phyloP scores from a whole-genome alignment of 495 filamentous ascomycete species.

The Usnea hakonensis region DNA sequence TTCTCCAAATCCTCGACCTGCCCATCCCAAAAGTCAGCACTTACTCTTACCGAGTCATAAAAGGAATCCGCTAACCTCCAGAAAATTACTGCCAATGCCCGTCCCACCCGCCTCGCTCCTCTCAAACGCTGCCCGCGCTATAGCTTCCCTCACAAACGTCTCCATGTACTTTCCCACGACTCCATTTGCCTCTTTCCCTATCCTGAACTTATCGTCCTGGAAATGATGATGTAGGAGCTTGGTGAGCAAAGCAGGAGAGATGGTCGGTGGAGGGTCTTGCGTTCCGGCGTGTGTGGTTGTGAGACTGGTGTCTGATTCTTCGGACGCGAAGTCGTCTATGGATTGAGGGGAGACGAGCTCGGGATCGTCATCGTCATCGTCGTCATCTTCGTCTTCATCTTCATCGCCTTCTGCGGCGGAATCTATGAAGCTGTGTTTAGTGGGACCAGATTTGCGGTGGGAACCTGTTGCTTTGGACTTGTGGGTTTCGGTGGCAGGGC shows the following conservation, averaged over 20 bases:
- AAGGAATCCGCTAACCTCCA: slow-evolving; percentile 54
- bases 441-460: slow-evolving; percentile 23
- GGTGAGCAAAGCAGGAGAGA: slow-evolving; percentile 69
- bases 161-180: slow-evolving; percentile 83
- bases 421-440: slow-evolving; percentile 9
- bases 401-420: slow-evolving; percentile 9
- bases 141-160: slow-evolving; percentile 84
- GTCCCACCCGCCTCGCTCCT: slow-evolving; percentile 33
- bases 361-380: slow-evolving; percentile 8
- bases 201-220: slow-evolving; percentile 55
- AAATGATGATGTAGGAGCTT: slow-evolving; percentile 74
- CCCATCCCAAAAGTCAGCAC: not conserved
- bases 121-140: slow-evolving; percentile 71
- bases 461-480: slow-evolving; percentile 4
- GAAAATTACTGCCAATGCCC: slow-evolving; percentile 40
- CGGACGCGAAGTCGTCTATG: slow-evolving; percentile 23
- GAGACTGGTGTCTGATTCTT: slow-evolving; percentile 15
- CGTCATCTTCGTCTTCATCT: slow-evolving; percentile 13
- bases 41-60: not conserved
- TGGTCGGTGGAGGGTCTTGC: slow-evolving; percentile 46
- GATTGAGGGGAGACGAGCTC: slow-evolving; percentile 16
- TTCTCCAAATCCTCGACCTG: slow-evolving; percentile 74
- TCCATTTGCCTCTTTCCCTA: slow-evolving; percentile 70
- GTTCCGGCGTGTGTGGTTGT: slow-evolving; percentile 32
- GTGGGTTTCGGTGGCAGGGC: slow-evolving; percentile 29